phyloP scores from a whole-genome alignment of 768 basidiomycete genomes.

The Neoboletus magnificus region DNA sequence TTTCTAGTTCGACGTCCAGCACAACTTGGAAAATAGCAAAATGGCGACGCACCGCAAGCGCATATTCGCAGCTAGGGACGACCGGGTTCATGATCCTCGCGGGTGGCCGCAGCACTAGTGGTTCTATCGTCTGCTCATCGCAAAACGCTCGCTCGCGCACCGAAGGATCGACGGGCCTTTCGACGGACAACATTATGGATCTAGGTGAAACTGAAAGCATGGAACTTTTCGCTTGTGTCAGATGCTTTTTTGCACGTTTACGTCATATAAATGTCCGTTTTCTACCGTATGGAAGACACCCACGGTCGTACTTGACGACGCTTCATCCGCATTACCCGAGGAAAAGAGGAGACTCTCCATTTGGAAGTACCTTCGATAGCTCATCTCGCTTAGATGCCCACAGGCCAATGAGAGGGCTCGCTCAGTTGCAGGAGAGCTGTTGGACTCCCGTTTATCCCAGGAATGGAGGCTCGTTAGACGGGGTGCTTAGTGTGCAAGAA shows the following conservation, averaged over 20 bases:
- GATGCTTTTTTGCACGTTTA: background rate
- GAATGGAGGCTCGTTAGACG: background rate
- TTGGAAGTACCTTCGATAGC: background rate
- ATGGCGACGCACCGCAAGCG: constrained; percentile 45
- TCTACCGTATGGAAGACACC: background rate
- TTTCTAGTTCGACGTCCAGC: constrained; percentile 38
- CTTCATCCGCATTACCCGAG: background rate
- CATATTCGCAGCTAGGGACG: constrained; percentile 52
- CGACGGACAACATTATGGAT: constrained; percentile 17
- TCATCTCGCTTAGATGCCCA: background rate
- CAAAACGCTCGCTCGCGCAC: background rate
- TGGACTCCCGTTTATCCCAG: background rate
- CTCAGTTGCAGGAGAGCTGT: background rate
- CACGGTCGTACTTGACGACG: background rate
- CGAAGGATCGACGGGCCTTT: constrained; percentile 1
- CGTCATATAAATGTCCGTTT: constrained; percentile 7
- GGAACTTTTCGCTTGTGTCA: constrained; percentile 3
- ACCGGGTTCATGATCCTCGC: constrained; percentile 50
- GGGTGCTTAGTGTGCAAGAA: background rate
- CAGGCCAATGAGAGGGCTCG: background rate
- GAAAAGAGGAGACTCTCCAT: background rate
- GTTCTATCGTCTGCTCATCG: background rate
- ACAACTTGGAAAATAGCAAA: background rate
- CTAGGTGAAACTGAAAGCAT: background rate
- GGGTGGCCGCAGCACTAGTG: background rate